phyloP scores from a whole-genome alignment of 2,329 filamentous ascomycete genomes.

The Trichoderma asperellum region DNA sequence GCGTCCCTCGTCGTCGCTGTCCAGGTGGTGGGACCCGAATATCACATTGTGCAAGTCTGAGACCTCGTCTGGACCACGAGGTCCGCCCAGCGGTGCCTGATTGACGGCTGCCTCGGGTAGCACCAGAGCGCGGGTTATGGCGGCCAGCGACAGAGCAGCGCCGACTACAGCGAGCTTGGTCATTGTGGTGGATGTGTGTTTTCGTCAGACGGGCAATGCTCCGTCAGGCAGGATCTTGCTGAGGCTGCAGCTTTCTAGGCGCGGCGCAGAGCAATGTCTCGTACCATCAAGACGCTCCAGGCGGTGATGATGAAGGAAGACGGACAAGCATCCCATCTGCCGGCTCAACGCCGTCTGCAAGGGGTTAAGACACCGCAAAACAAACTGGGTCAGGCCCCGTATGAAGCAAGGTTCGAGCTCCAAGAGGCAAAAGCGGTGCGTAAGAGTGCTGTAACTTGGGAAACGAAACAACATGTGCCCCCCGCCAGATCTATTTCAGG shows the following conservation, averaged over 20 bases:
- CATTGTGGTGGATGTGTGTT: neutral
- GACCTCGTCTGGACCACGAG: neutral
- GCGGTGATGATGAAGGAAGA: slow-evolving; percentile 21
- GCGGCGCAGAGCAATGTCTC: neutral
- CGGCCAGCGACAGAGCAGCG: slow-evolving; percentile 27
- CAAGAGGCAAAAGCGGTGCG: slow-evolving; percentile 15
- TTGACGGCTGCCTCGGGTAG: slow-evolving; percentile 22
- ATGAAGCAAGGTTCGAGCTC: neutral
- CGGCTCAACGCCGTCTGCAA: neutral
- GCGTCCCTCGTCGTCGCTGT: slow-evolving; percentile 9
- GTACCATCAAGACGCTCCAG: slow-evolving; percentile 14
- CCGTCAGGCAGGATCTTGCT: neutral
- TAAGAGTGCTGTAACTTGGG: neutral
- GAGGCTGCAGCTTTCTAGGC: neutral
- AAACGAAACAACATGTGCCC: neutral
- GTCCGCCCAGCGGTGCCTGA: slow-evolving; percentile 23
- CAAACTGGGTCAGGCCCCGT: neutral
- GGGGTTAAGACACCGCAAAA: neutral
- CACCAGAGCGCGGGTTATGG: slow-evolving; percentile 23
- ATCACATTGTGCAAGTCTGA: slow-evolving; percentile 15
- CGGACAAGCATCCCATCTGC: slow-evolving; percentile 6
- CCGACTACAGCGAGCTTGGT: slow-evolving; percentile 18
- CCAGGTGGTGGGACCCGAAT: slow-evolving; percentile 14
- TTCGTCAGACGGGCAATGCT: neutral
- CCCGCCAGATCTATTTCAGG: slow-evolving; percentile 28